Base-by-base conservation (phyloP, 2,329 filamentous ascomycete species). In the Fusarium albidum region DNA sequence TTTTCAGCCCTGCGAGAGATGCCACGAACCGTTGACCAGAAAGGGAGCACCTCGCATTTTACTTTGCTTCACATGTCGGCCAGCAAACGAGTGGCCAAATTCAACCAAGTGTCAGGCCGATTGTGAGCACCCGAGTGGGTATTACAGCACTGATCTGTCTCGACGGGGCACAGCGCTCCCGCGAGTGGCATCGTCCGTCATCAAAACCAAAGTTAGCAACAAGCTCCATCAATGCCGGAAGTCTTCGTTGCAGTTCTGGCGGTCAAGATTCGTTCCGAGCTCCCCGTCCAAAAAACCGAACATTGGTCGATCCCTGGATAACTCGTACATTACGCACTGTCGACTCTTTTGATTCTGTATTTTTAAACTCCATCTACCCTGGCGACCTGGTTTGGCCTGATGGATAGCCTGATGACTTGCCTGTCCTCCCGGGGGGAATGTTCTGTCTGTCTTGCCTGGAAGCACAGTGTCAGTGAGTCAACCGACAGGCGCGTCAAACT, bases 11-110 rank as follows among this genome's bases (percentile, higher is more conserved):
- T 62, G 55, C 33, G 18, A 27, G 15, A 13, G 29, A 40, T 21
- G 18, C 29, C 25, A 46, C 18, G 55, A 49, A 59, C 43, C 15
- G 35, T 50, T 43, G 37, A 42, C 33, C 13, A 35, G 14, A 35
- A 44, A 17, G 35, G n/a, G 35, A 41, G 43, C 31, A 21, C 21
- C 21, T 49, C 40, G 39, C 34, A 21, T 31, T 44, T 17, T 29
- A 27, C 34, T 39, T 53, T 32, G 34, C 43, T 31, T 52, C 58
- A 59, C 55, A 61, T 59, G 58, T 46, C 46, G 28, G n/a, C 38
- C 31, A n/a, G 18, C 37, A 15, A 55, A 33, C 17, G 21, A 21
- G 55, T 61, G 58, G 58, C 58, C 49, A 61, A 38, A 31, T 31
- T 29, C 38, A 40, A 41, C 31, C 29, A 43, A 33, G 15, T 40